Conservation (phyloP, 2,329 filamentous ascomycete genomes). For the Fusarium armeniacum region DNA sequence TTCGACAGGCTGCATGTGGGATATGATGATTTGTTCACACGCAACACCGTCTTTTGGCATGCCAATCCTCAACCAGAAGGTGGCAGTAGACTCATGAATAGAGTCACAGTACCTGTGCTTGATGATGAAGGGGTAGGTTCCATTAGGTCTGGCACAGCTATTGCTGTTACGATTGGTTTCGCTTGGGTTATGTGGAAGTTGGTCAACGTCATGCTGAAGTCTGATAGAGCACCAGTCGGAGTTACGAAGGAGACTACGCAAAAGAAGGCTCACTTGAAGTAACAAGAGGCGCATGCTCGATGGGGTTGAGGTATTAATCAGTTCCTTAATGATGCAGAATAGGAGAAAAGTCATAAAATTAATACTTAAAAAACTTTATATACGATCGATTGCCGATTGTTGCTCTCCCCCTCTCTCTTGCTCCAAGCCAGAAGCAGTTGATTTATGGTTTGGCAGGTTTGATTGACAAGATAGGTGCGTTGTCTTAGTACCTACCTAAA, state of each 20-base stretch:
- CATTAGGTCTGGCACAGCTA: conserved; percentile 69
- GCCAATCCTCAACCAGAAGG: conserved; percentile 65
- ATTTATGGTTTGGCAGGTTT: neutral
- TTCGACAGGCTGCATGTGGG: conserved; percentile 90
- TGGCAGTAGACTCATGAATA: conserved; percentile 63
- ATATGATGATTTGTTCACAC: conserved; percentile 84
- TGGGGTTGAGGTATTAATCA: neutral
- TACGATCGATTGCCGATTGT: neutral
- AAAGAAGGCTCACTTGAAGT: conserved; percentile 47
- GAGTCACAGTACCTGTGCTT: conserved; percentile 75
- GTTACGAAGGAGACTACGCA: conserved; percentile 3
- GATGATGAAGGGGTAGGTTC: conserved; percentile 64
- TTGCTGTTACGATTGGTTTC: conserved; percentile 73
- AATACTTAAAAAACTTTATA: neutral
- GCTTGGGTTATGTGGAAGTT: conserved; percentile 77
- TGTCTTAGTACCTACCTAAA: neutral
- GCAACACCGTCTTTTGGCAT: conserved; percentile 87
- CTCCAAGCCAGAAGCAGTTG: neutral
- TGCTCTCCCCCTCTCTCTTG: neutral
- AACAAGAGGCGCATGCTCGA: neutral
- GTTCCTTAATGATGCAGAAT: neutral
- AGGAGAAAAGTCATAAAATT: neutral
- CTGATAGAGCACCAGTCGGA: conserved; percentile 2
- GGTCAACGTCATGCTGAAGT: conserved; percentile 28
- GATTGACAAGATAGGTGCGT: neutral